A percentile compares a stretch with the other conserved stretches of the same genome.
Evolutionary conservation across 2,329 filamentous ascomycete genomes (phyloP).

Genomic region (Exophiala sp.): DNA sequence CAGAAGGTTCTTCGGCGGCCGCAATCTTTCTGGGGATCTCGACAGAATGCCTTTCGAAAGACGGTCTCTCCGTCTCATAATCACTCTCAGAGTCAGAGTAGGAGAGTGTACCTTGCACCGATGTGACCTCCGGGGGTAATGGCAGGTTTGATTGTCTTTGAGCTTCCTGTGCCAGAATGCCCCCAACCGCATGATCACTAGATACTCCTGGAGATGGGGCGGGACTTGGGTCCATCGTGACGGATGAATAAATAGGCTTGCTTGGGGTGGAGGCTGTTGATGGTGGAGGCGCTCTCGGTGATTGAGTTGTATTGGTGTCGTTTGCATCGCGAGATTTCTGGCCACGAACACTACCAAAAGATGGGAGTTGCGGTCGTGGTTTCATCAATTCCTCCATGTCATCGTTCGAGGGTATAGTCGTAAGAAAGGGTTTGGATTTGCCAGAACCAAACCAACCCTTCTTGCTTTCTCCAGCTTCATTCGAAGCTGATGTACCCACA

Average conservation of each 20-base stretch:
- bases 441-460: slow-evolving; percentile 36
- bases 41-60: background rate
- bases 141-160: slow-evolving; percentile 53
- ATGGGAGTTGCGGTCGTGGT: slow-evolving; percentile 57
- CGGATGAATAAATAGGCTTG: slow-evolving; percentile 7
- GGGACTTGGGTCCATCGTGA: slow-evolving; percentile 33
- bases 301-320: slow-evolving; percentile 5
- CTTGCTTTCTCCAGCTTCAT: slow-evolving; percentile 32
- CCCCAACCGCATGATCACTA: slow-evolving; percentile 52
- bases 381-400: slow-evolving; percentile 56
- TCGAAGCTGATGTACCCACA: slow-evolving; percentile 43
- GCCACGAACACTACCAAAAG: slow-evolving; percentile 61
- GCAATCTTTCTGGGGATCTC: background rate
- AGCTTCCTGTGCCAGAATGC: slow-evolving; percentile 46
- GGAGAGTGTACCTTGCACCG: slow-evolving; percentile 64
- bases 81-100: slow-evolving; percentile 54
- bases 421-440: slow-evolving; percentile 33
- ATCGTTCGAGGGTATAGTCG: slow-evolving; percentile 39
- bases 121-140: slow-evolving; percentile 67
- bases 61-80: slow-evolving; percentile 8
- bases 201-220: slow-evolving; percentile 37
- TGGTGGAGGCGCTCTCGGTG: slow-evolving; percentile 29
- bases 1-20: background rate
- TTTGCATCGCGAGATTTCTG: slow-evolving; percentile 31
- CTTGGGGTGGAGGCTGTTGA: slow-evolving; percentile 5